Evolutionary conservation across 1,284 basidiomycete species (phyloP).

Genomic region (Golubevia pallescens): DNA sequence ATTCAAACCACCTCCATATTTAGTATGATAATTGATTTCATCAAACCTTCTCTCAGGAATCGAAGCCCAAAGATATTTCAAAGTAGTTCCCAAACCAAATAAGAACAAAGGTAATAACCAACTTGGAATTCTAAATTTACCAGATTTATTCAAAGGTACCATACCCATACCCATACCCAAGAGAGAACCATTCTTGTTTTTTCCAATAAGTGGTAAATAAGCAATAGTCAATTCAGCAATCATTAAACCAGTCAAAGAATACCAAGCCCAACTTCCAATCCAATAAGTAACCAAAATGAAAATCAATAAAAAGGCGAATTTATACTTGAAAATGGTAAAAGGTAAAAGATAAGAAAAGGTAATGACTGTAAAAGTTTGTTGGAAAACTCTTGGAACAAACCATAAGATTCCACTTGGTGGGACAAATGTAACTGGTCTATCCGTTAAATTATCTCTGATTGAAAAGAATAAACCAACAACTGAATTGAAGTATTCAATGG

Average conservation of each 20-base stretch:
- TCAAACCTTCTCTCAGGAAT: conserved; percentile 16
- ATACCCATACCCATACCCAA: too few relatives aligned
- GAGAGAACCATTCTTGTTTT: too few relatives aligned
- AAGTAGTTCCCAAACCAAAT: conserved; percentile 16
- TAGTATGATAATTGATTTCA: conserved; percentile 29
- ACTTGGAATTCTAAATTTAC: conserved; percentile 3
- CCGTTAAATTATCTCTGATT: conserved; percentile 16
- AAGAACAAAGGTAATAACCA: conserved; percentile 22
- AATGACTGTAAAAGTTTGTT: conserved; percentile 39
- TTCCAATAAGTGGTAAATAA: conserved; percentile 12
- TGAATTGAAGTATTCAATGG: conserved; percentile 40
- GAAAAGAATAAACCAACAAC: conserved; percentile 32
- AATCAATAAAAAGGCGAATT: conserved; percentile 16
- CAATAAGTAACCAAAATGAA: conserved; percentile 36
- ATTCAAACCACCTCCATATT: conserved; percentile 32
- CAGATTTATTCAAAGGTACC: conserved; percentile 1
- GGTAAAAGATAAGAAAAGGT: conserved; percentile 35
- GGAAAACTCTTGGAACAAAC: conserved; percentile 28
- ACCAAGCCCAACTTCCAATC: conserved; percentile 44
- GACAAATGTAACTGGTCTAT: conserved; percentile 24
- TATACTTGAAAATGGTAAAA: conserved; percentile 30
- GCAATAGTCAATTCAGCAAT: conserved; percentile 35
- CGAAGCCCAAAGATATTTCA: conserved; percentile 44
- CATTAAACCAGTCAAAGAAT: conserved; percentile 37
- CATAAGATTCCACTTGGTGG: conserved; percentile 33